Evolutionary conservation across 2,329 filamentous ascomycete species (phyloP).

Genomic region (Gliomastix tumulicola): DNA sequence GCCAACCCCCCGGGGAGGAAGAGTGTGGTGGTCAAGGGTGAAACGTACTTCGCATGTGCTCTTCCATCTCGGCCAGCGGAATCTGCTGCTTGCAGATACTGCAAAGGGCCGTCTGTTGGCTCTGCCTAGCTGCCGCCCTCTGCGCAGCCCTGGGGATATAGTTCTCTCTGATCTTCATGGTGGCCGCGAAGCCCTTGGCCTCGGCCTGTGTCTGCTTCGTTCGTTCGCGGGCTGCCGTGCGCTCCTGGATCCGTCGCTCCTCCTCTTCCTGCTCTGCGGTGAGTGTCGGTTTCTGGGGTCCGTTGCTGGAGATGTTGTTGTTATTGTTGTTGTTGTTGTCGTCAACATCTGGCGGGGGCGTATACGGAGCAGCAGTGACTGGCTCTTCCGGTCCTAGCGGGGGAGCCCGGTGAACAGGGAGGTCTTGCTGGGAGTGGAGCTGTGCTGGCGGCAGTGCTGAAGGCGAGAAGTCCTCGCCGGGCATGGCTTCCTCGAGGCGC

Average conservation of each 20-base stretch:
- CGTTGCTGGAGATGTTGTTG: too few species aligned
- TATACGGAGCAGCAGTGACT: constrained; percentile 1
- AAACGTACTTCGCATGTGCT: constrained; percentile 77
- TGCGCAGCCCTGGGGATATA: constrained; percentile 82
- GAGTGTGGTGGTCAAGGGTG: too few species aligned
- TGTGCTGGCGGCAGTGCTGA: constrained; percentile 22
- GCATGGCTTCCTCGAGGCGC: constrained; percentile 93
- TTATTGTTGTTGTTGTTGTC: too few species aligned
- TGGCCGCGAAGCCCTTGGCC: constrained; percentile 56
- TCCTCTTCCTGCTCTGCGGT: constrained; percentile 55
- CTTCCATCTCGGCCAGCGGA: constrained; percentile 77
- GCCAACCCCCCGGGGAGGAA: too few species aligned
- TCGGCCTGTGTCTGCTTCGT: constrained; percentile 75
- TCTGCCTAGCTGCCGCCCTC: constrained; percentile 59
- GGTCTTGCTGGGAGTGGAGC: constrained; percentile 32
- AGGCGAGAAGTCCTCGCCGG: constrained; percentile 65
- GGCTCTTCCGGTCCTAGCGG: constrained; percentile 27
- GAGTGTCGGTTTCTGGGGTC: constrained; percentile 19
- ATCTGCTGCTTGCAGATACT: constrained; percentile 92
- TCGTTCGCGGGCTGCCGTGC: constrained; percentile 51
- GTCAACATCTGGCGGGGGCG: too few species aligned
- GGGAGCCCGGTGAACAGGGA: constrained; percentile 24
- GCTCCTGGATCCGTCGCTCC: constrained; percentile 55
- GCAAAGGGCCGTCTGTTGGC: constrained; percentile 65
- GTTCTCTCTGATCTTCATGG: constrained; percentile 89